A percentile compares a stretch with the other conserved stretches of the same genome.
These are phyloP conservation scores for Nicotiana obtusifolia DNA, from an alignment of 257 asterid genomes.

Conservation along the genomic window DNA sequence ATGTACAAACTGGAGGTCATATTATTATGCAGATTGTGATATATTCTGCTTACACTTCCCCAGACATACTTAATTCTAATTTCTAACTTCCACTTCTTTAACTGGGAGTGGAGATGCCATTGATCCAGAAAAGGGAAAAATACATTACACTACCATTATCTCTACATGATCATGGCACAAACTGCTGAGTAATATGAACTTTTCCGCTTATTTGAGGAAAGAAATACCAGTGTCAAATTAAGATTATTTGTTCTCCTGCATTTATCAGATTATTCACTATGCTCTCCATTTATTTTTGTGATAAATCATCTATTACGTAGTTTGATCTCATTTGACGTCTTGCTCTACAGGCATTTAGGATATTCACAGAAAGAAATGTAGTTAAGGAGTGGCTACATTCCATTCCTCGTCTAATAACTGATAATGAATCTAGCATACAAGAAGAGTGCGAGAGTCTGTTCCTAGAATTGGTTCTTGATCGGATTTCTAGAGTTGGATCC, in stretches of 20 bases:
- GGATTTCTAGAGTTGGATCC: slow-evolving; percentile 49
- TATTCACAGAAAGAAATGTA: slow-evolving; percentile 39
- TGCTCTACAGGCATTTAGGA: slow-evolving; percentile 66
- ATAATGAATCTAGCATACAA: slow-evolving; percentile 90
- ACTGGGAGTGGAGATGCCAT: background rate
- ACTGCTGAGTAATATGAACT: background rate
- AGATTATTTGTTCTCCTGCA: background rate
- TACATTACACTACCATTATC: background rate
- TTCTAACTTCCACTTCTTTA: background rate
- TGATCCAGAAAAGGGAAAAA: background rate
- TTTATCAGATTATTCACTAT: background rate
- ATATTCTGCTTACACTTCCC: background rate
- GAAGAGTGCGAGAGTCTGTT: slow-evolving; percentile 92
- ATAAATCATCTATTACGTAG: background rate
- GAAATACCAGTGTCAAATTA: background rate
- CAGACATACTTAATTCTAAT: background rate
- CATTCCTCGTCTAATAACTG: slow-evolving; percentile 65
- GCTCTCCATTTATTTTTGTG: background rate
- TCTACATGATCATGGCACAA: background rate
- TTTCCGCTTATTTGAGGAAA: slow-evolving; percentile 1
- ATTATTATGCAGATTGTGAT: background rate
- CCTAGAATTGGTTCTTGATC: slow-evolving; percentile 70
- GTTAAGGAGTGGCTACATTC: slow-evolving; percentile 90
- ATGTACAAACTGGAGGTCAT: background rate
- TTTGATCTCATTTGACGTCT: slow-evolving; percentile 12